A percentile compares a stretch with the other conserved stretches of the same genome.
Conservation (phyloP, 1,139 yeast genomes). For the Pichia cactophila region DNA sequence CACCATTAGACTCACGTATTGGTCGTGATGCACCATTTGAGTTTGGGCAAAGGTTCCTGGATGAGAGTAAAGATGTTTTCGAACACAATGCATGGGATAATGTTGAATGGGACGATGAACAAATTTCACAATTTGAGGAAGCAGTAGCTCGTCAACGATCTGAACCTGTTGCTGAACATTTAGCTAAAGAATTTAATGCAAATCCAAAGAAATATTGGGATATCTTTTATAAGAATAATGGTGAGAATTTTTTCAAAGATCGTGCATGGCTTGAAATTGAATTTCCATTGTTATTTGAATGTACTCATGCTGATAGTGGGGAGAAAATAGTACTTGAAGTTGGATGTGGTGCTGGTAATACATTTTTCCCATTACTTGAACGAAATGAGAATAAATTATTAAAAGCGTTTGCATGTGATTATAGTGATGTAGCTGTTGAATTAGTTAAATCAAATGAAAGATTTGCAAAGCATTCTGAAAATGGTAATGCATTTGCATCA, state of each 20-base stretch:
- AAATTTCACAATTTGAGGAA: slow-evolving; percentile 63
- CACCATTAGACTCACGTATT: slow-evolving; percentile 44
- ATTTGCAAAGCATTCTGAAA: slow-evolving; percentile 35
- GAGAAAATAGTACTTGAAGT: slow-evolving; percentile 74
- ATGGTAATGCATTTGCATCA: slow-evolving; percentile 55
- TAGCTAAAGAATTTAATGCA: slow-evolving; percentile 66
- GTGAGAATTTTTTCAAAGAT: slow-evolving; percentile 91
- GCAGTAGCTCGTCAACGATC: slow-evolving; percentile 71
- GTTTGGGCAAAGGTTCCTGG: slow-evolving; percentile 79
- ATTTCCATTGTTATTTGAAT: slow-evolving; percentile 76
- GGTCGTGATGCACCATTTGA: slow-evolving; percentile 88
- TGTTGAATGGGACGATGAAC: slow-evolving; percentile 96
- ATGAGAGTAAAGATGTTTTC: slow-evolving; percentile 76
- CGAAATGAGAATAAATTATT: slow-evolving; percentile 77
- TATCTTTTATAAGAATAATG: slow-evolving; percentile 80
- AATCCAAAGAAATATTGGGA: slow-evolving; percentile 97
- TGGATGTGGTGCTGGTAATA: slow-evolving; percentile 99
- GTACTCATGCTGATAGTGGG: slow-evolving; percentile 65
- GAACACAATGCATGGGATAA: slow-evolving; percentile 97
- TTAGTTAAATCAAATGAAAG: slow-evolving; percentile 59
- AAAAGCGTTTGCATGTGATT: slow-evolving; percentile 79
- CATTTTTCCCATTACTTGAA: slow-evolving; percentile 79
- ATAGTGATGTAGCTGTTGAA: slow-evolving; percentile 83
- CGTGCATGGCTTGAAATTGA: slow-evolving; percentile 94
- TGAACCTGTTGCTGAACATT: slow-evolving; percentile 78